Evolutionary conservation across 805 yeast species (phyloP), one percentile per base, ranked within the genome.

Genomic region (Yarrowia divulgata): DNA sequence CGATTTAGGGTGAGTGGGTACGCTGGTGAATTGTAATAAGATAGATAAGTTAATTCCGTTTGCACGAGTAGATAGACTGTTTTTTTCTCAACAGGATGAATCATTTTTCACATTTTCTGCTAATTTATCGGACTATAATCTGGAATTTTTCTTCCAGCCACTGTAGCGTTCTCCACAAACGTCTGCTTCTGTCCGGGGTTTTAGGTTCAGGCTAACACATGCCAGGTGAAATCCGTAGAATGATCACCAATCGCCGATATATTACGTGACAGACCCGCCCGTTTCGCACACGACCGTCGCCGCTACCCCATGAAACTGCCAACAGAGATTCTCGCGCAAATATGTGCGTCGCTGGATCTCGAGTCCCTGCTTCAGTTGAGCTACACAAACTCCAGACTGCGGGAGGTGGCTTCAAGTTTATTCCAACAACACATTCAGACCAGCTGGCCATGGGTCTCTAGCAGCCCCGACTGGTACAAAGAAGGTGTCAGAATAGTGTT

Each of bases 401-500:
- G 43, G 9, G 45, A 18, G 12, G 60, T 54, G 8, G 60, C 60
- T 35, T 9, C 45, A 37, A 37, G 34, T 19, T 14, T 54, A 13
- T 54, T 54, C 18, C 60, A 54, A 19, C 13, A 35, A 2, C 43
- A 54, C 9, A 54, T 54, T 18, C 43, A 54, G 14, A 34, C 12
- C n/a, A 54, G 18, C 42, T 54, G 60, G 60, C 60, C 60, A 3
- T 54, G 60, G 60, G 37, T 54, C 32, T 12, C 60, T 10, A 18
- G 13, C n/a, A 37, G 60, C 60, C 14, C 18, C 19, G 60, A 54
- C 43, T 54, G 60, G 60, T 37, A 54, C 60, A 18, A 37, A 37
- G 34, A 54, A 19, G 60, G 60, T 13, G 34, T 54, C 43, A 18
- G 9, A 54, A 54, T 54, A 19, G 60, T 37, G n/a, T 8, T 19